Base-by-base conservation (phyloP, 257 asterid species). In the Verbascum thapsus region DNA sequence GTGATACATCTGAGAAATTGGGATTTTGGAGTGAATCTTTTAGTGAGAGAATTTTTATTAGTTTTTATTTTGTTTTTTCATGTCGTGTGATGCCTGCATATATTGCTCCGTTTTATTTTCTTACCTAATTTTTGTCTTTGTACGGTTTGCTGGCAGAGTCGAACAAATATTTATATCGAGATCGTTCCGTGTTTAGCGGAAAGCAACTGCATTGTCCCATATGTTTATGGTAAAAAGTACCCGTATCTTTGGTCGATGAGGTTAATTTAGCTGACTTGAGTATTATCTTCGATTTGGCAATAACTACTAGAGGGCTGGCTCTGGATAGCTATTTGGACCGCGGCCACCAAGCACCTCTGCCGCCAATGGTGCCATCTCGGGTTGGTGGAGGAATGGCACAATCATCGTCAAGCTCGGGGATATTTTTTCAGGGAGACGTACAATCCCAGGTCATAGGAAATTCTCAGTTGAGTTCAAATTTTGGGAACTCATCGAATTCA, bases 361-460 rank as follows among this genome's bases (percentile, higher is more conserved):
- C 82, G 45, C 66, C 82, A 42, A 84, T 91, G 96, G 80, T 78
- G 74, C 90, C 95, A 55, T 79, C 88, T 48, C 83, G 88, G 61
- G 72, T 79, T 83, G 82, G 78, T 71, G 94, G 95, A 65, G 96
- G 94, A 53, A 72, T 80, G 75, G 72, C 85, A 56, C 97, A 81
- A n/a, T n/a, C n/a, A 53, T 78, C 96, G 70, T 86, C 94, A 2
- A 74, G 88, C 72, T 94, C 96, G 6, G 96, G 96, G 50, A 84
- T 87, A 43, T 85, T 87, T 73, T 85, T 82, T 54, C 94, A 84
- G 70, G 96, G 95, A 50, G 95, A 84, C 63, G 89, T 81, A 54
- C 95, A 74, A 41, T 81, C 94, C 17, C 95, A 81, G 45, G 81
- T 76, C 52, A 78, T 65, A 23, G 91, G 91, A 52, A 87, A 89